phyloP scores from a whole-genome alignment of 192 early-diverging fungal genomes.

The Backusella tuberculispora region DNA sequence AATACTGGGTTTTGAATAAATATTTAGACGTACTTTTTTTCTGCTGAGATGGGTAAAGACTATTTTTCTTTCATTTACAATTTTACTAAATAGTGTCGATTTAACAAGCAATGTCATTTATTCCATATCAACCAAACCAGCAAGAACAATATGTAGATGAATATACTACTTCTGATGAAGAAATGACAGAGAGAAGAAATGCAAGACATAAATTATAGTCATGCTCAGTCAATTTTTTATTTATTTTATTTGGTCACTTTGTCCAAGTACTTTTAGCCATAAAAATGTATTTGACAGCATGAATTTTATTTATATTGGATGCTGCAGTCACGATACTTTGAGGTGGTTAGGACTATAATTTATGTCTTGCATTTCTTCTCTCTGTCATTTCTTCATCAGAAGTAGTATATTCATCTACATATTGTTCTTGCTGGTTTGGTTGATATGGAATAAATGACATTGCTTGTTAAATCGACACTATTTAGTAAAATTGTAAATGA shows the following conservation, averaged over 20 bases:
- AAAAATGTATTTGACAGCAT: slow-evolving; percentile 10
- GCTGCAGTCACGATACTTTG: slow-evolving; percentile 14
- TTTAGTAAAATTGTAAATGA: slow-evolving; percentile 21
- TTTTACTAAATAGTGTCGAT: slow-evolving; percentile 25
- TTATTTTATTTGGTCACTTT: slow-evolving; percentile 15
- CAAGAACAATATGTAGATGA: slow-evolving; percentile 26
- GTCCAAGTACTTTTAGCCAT: slow-evolving; percentile 6
- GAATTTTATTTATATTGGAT: slow-evolving; percentile 19
- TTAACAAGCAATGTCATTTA: too few relatives aligned
- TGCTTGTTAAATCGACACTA: slow-evolving; percentile 28
- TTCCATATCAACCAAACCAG: too few relatives aligned
- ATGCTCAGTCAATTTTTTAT: slow-evolving; percentile 11
- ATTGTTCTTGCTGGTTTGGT: slow-evolving; percentile 23
- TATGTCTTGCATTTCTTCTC: slow-evolving; percentile 23
- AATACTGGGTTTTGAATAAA: too few relatives aligned
- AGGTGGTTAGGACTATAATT: slow-evolving; percentile 23
- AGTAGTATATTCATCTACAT: slow-evolving; percentile 27
- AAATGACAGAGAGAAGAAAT: slow-evolving; percentile 29
- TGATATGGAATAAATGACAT: too few relatives aligned
- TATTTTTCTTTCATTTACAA: slow-evolving; percentile 21
- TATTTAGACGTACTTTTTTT: too few relatives aligned
- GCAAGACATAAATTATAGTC: slow-evolving; percentile 26
- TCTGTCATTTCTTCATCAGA: slow-evolving; percentile 25
- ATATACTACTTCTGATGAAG: slow-evolving; percentile 24
- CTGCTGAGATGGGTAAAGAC: too few relatives aligned